A percentile compares a stretch with the other conserved stretches of the same genome.
Conservation (phyloP, 176 grass and related monocot species). For the Triticum timopheevii region DNA sequence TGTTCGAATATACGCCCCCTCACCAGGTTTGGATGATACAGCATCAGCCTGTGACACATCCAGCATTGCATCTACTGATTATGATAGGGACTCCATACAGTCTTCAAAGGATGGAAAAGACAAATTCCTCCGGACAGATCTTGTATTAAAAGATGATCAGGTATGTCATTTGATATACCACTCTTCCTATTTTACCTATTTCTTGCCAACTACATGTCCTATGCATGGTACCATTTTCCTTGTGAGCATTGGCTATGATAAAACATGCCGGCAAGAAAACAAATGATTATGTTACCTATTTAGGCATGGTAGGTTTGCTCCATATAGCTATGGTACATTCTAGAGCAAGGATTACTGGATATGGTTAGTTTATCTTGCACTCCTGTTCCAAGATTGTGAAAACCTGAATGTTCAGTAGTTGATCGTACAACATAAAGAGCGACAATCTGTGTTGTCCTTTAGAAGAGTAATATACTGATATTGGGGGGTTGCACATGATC, state of each 20-base stretch:
- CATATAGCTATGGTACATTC: background rate
- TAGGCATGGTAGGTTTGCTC: background rate
- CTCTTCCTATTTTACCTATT: constrained; percentile 28
- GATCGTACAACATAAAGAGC: constrained; percentile 17
- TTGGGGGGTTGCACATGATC: background rate
- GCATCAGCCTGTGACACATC: constrained; percentile 50
- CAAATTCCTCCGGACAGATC: background rate
- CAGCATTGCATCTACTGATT: constrained; percentile 47
- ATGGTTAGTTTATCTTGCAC: constrained; percentile 15
- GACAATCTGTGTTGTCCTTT: background rate
- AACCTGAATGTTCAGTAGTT: constrained; percentile 2
- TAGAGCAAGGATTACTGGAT: background rate
- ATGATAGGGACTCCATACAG: constrained; percentile 44
- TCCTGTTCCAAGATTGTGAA: background rate
- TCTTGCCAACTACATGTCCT: constrained; percentile 23
- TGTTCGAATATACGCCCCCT: constrained; percentile 16
- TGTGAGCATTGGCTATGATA: background rate
- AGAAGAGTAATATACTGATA: constrained; percentile 26
- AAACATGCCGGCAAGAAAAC: background rate
- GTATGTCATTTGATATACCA: constrained; percentile 40
- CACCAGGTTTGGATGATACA: constrained; percentile 36
- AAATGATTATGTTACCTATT: background rate
- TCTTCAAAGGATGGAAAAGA: constrained; percentile 53
- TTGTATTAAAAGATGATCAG: constrained; percentile 34
- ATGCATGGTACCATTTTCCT: constrained; percentile 26